Percentiles rank a stretch among this genome's conserved stretches.
These are phyloP conservation scores for Mortierella sp. DNA, from an alignment of 371 early-diverging fungal genomes.

Conservation along the genomic window DNA sequence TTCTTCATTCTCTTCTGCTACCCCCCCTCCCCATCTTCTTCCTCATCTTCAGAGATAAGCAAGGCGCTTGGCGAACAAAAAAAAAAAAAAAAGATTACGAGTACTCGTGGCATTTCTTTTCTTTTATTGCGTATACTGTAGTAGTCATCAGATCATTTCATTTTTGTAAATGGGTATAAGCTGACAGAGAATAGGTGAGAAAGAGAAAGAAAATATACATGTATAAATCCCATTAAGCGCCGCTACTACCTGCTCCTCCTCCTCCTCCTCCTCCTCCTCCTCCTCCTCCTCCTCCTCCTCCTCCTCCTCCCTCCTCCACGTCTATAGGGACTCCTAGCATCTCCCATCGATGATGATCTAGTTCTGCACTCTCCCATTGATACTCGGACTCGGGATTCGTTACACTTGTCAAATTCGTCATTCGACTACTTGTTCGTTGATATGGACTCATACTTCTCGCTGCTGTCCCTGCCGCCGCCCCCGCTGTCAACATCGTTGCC, in stretches of 20 bases:
- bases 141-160: too few species aligned
- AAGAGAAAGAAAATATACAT: too few species aligned
- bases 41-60: too few species aligned
- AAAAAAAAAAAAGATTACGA: too few species aligned
- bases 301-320: background rate
- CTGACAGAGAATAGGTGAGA: too few species aligned
- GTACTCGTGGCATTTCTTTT: too few species aligned
- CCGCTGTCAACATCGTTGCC: background rate
- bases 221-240: too few species aligned
- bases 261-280: background rate
- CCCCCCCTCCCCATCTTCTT: too few species aligned
- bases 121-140: too few species aligned
- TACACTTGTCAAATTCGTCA: constrained; percentile 17
- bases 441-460: constrained; percentile 21
- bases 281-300: background rate
- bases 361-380: constrained; percentile 44
- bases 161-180: too few species aligned
- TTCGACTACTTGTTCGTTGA: constrained; percentile 32
- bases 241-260: background rate
- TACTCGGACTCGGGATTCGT: constrained; percentile 34
- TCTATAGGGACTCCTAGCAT: constrained; percentile 20
- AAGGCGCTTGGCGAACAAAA: too few species aligned
- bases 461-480: background rate
- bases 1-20: too few species aligned
- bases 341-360: constrained; percentile 37